Percentiles rank a stretch among this genome's conserved stretches.
These are phyloP conservation scores for Amborella trichopoda DNA, from an alignment of 164 flowering plant genomes.

Conservation along the genomic window DNA sequence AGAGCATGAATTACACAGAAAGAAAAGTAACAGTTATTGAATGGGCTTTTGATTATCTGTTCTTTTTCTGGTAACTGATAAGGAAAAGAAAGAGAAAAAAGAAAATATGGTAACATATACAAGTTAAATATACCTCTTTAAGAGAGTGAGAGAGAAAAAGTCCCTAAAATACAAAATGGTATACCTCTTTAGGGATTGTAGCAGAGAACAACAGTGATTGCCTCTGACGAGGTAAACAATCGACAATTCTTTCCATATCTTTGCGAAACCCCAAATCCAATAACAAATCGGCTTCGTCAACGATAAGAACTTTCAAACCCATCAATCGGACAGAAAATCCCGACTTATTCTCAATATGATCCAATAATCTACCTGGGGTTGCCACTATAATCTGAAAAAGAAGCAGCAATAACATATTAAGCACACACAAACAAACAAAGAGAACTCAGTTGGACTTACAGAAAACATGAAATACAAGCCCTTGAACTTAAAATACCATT, in stretches of 20 bases:
- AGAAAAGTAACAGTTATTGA: too few relatives aligned
- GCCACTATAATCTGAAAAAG: conserved; percentile 77
- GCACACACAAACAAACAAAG: too few relatives aligned
- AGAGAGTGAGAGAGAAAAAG: not conserved
- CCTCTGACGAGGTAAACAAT: conserved; percentile 86
- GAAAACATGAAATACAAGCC: too few relatives aligned
- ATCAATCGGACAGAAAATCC: conserved; percentile 73
- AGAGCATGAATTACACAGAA: too few relatives aligned
- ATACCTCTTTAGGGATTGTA: conserved; percentile 85
- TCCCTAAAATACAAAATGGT: too few relatives aligned
- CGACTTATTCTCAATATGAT: conserved; percentile 80
- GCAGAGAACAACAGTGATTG: conserved; percentile 90
- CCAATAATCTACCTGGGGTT: conserved; percentile 94
- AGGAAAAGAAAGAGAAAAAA: too few relatives aligned
- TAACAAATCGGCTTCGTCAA: conserved; percentile 94
- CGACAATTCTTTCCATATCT: conserved; percentile 85
- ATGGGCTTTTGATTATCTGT: too few relatives aligned
- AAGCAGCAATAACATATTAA: too few relatives aligned
- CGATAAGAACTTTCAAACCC: conserved; percentile 75
- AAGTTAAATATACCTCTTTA: not conserved
- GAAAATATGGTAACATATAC: not conserved
- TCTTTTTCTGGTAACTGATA: too few relatives aligned
- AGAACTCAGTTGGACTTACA: too few relatives aligned
- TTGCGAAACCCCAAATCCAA: conserved; percentile 88
- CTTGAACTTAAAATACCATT: too few relatives aligned